phyloP scores from a whole-genome alignment of 2,329 filamentous ascomycete genomes.

The Fusarium oxysporum region DNA sequence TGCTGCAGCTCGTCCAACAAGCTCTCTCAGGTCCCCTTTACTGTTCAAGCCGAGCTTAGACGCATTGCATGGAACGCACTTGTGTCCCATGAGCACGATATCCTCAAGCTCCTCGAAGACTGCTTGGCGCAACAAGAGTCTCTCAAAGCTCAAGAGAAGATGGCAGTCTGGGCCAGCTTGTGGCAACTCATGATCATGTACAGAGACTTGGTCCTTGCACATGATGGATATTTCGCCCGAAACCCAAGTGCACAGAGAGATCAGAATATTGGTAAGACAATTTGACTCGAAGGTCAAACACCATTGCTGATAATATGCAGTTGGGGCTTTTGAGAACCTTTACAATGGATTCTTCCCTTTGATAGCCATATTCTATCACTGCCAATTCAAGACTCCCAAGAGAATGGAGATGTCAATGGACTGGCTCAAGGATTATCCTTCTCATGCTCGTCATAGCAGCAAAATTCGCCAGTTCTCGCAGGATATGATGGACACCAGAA shows the following conservation, averaged over 20 bases:
- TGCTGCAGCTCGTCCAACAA: conserved; percentile 55
- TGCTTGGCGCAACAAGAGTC: conserved; percentile 54
- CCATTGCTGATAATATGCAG: conserved; percentile 27
- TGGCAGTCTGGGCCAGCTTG: conserved; percentile 61
- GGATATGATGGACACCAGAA: conserved; percentile 51
- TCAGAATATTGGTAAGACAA: conserved; percentile 39
- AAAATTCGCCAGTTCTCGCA: conserved; percentile 46
- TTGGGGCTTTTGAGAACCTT: conserved; percentile 45
- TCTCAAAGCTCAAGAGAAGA: conserved; percentile 53
- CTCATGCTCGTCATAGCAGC: conserved; percentile 43
- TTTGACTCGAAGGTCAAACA: not conserved
- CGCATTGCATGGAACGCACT: conserved; percentile 54
- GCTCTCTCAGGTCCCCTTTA: conserved; percentile 52
- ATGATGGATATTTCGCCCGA: conserved; percentile 46
- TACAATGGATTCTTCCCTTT: conserved; percentile 53
- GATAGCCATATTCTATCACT: conserved; percentile 55
- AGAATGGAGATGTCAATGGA: conserved; percentile 54
- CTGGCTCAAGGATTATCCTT: conserved; percentile 50
- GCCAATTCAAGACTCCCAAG: conserved; percentile 56
- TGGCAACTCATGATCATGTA: conserved; percentile 65
- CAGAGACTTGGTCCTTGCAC: conserved; percentile 54
- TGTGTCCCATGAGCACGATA: conserved; percentile 53
- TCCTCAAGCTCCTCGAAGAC: conserved; percentile 56
- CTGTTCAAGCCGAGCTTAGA: conserved; percentile 55
- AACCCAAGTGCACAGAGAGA: conserved; percentile 39